These are phyloP conservation scores for Letharia columbiana DNA, from an alignment of 495 filamentous ascomycete species.

Conservation along the genomic window DNA sequence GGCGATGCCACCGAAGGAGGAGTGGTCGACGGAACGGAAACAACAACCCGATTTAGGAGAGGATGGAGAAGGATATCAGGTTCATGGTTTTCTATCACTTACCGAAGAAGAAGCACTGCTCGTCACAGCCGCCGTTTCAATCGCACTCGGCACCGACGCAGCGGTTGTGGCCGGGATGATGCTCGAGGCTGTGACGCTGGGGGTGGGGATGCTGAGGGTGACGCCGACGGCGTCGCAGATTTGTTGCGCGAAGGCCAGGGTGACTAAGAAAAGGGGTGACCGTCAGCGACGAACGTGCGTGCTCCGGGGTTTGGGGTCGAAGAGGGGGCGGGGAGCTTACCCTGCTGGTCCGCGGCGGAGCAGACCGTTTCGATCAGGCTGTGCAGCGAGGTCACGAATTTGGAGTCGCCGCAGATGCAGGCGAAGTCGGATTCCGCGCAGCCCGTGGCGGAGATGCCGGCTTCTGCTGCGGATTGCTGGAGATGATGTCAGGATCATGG, in stretches of 20 bases:
- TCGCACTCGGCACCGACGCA: background rate
- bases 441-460: slow-evolving; percentile 13
- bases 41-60: background rate
- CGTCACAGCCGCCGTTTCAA: background rate
- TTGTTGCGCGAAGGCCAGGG: slow-evolving; percentile 16
- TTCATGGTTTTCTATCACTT: background rate
- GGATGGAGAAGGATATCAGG: background rate
- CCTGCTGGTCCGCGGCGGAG: slow-evolving; percentile 16
- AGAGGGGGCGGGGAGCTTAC: background rate
- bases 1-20: background rate
- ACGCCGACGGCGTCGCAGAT: slow-evolving; percentile 18
- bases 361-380: slow-evolving; percentile 13
- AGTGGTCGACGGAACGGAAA: background rate
- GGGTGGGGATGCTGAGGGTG: slow-evolving; percentile 2
- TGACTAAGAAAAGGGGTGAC: background rate
- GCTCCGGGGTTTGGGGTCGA: background rate
- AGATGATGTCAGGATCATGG: background rate
- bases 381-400: slow-evolving; percentile 21
- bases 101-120: slow-evolving; percentile 10
- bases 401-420: slow-evolving; percentile 30
- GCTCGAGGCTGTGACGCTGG: background rate
- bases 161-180: background rate
- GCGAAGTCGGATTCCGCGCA: slow-evolving; percentile 19
- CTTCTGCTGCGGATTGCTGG: slow-evolving; percentile 13
- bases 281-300: background rate